These are phyloP conservation scores for Septoria linicola DNA, from an alignment of 2,329 filamentous ascomycete genomes.

Conservation along the genomic window DNA sequence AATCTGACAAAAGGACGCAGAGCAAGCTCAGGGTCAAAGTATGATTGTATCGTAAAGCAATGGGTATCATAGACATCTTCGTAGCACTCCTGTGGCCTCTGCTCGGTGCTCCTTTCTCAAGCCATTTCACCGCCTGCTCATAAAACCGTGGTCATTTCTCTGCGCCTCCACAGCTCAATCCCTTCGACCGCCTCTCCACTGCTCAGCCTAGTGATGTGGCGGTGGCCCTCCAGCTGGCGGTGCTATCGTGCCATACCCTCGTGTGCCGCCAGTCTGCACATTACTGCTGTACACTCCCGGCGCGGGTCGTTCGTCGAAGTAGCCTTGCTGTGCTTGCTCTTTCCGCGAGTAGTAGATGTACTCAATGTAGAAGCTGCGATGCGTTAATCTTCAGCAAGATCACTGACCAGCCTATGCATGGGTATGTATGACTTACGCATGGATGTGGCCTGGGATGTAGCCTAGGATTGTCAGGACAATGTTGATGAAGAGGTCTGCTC, in stretches of 20 bases:
- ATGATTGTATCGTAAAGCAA: too few relatives aligned
- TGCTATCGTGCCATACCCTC: conserved; percentile 34
- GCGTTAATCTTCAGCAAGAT: neutral
- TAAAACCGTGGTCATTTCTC: too few relatives aligned
- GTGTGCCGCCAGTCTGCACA: conserved; percentile 65
- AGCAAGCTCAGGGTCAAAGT: too few relatives aligned
- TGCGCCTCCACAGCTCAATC: too few relatives aligned
- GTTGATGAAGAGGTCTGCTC: conserved; percentile 48
- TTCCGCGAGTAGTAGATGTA: conserved; percentile 79
- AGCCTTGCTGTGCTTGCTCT: conserved; percentile 61
- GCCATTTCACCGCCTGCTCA: too few relatives aligned
- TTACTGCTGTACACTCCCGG: conserved; percentile 71
- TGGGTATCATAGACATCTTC: too few relatives aligned
- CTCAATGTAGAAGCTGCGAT: conserved; percentile 64
- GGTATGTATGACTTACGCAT: conserved; percentile 36
- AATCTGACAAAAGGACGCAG: too few relatives aligned
- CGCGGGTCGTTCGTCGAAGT: conserved; percentile 54
- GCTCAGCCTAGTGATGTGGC: too few relatives aligned
- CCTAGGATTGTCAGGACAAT: conserved; percentile 49
- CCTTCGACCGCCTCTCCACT: too few relatives aligned
- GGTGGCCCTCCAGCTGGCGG: conserved; percentile 3
- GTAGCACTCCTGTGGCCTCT: too few relatives aligned
- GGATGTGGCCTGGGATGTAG: conserved; percentile 72
- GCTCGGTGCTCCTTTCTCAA: too few relatives aligned
- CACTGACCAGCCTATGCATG: neutral